Evolutionary conservation across 1,139 yeast genomes (phyloP).

Genomic region (Pichia sp.): DNA sequence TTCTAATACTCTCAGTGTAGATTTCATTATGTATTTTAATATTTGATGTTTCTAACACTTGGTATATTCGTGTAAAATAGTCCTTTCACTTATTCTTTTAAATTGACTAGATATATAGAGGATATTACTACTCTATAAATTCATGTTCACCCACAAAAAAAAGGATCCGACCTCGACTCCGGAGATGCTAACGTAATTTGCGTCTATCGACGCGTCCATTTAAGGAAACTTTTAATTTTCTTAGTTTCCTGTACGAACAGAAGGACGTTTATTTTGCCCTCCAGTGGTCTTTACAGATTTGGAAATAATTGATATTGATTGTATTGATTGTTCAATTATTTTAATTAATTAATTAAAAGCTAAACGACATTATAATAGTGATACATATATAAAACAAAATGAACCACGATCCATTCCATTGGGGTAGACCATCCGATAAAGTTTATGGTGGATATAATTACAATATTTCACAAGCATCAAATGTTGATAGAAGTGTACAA

Average conservation of each 20-base stretch:
- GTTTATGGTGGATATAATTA: constrained; percentile 76
- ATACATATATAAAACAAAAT: constrained; percentile 32
- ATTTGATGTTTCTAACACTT: neutral
- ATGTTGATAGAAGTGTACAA: constrained; percentile 16
- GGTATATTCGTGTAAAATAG: too few relatives aligned
- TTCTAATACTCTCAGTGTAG: constrained; percentile 29
- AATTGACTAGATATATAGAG: too few relatives aligned
- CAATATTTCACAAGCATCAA: constrained; percentile 57
- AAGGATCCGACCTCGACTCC: constrained; percentile 4
- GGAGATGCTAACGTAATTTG: neutral
- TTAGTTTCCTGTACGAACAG: too few relatives aligned
- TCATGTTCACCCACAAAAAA: neutral
- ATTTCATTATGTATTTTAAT: constrained; percentile 29
- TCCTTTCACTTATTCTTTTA: too few relatives aligned
- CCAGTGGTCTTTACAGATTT: neutral
- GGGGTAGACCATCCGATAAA: constrained; percentile 91
- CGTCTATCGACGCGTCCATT: neutral
- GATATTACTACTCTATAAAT: neutral
- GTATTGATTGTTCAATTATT: neutral
- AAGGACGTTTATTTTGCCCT: constrained; percentile 4
- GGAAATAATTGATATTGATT: too few relatives aligned
- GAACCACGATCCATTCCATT: constrained; percentile 91
- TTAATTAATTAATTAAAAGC: neutral
- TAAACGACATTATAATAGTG: neutral
- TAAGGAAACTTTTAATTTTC: neutral